Evolutionary conservation across 2,329 filamentous ascomycete genomes (phyloP), one percentile per base, ranked within the genome.

Genomic region (Leptoxyphium fumago): DNA sequence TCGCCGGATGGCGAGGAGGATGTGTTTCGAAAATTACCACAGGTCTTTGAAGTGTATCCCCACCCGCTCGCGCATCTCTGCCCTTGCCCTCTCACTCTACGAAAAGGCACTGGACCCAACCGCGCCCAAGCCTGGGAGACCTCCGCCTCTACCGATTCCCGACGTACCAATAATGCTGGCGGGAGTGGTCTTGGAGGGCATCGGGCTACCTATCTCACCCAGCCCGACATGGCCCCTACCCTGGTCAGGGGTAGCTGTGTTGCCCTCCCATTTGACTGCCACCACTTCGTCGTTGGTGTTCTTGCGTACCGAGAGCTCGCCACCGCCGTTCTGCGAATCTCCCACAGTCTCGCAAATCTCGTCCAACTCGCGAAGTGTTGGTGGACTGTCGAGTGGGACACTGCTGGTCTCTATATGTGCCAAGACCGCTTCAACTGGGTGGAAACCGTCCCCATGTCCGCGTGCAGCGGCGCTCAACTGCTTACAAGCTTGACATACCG

Each of bases 311-410:
- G 83, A 78, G 57, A 98, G 93, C 21, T 75, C 81, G n/a, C 91
- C 91, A 39, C 89, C 89, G 39, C 91, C 91, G 55, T 96, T 96
- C 46, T 80, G 77, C 2, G 69, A 60, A 55, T 82, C 93, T 45
- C 91, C 91, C 60, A 94, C 85, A 1, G 89, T 94, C 55, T 96
- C 89, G 61, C 84, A 91, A 46, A 93, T 81, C 45, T 84, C 78
- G 34, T 89, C 71, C 53, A 96, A 72, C 55, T 95, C 88, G 21
- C 70, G 72, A 56, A 69, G 77, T 61, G 50, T 55, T 70, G 61
- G 69, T 77, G 54, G 67, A 59, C 71, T 63, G 46, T 80, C 74
- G 43, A 70, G 70, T n/a, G 73, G 65, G 29, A 67, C 67, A 43
- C 79, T 77, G 28, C 84, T 70, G 44, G 75, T 72, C 9, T 80